Conservation (phyloP, 2,329 filamentous ascomycete genomes). For the Stemphylium lycopersici region DNA sequence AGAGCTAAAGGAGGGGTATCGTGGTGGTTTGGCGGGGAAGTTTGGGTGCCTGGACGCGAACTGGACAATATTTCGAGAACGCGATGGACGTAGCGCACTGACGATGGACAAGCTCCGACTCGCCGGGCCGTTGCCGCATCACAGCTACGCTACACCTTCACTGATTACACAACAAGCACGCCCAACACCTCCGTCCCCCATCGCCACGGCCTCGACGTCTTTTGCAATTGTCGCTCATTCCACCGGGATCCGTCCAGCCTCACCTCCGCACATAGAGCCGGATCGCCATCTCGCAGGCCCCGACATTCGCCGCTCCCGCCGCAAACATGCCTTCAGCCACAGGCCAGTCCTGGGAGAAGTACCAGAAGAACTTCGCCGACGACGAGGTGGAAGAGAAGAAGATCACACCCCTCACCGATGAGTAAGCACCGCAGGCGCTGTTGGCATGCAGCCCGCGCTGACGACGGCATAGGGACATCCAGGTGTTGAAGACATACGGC, state of each 20-base stretch:
- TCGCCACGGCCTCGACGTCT: conserved; percentile 1
- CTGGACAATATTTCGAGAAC: conserved; percentile 33
- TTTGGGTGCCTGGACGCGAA: conserved; percentile 34
- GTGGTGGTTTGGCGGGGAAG: conserved; percentile 28
- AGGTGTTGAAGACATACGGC: conserved; percentile 98
- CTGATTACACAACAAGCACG: conserved; percentile 26
- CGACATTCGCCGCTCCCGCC: conserved; percentile 19
- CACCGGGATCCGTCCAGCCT: not conserved
- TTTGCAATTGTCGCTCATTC: conserved; percentile 1
- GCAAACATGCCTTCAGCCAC: conserved; percentile 86
- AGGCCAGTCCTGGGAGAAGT: conserved; percentile 97
- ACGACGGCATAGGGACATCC: conserved; percentile 77
- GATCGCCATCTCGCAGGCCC: conserved; percentile 3
- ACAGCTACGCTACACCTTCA: conserved; percentile 22
- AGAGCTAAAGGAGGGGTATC: conserved; percentile 27
- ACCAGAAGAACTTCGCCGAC: conserved; percentile 94
- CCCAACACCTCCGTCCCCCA: not conserved
- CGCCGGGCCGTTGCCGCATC: conserved; percentile 31
- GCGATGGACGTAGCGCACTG: conserved; percentile 20
- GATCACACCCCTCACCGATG: conserved; percentile 94
- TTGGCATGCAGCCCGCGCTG: conserved; percentile 27
- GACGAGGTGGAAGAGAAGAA: conserved; percentile 99
- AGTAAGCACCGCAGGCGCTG: conserved; percentile 63
- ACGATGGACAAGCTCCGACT: conserved; percentile 18
- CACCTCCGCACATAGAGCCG: conserved; percentile 3